Evolutionary conservation across 2,329 filamentous ascomycete species (phyloP), one percentile per base, ranked within the genome.

Genomic region (Talaromyces sp.): DNA sequence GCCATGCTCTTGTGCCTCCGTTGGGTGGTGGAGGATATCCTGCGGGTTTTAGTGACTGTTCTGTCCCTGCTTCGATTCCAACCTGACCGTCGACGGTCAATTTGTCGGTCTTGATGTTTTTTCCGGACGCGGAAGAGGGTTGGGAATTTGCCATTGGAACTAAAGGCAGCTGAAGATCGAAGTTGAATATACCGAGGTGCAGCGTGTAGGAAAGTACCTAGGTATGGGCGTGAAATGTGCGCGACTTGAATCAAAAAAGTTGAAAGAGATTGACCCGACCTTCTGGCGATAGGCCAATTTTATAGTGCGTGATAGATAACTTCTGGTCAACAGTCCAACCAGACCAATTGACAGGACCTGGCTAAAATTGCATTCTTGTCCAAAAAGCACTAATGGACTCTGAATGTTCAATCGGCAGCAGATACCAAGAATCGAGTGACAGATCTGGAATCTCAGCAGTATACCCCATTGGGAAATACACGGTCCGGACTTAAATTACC

Each of bases 1-100:
- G 65, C 70, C 71, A 73, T 21, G 70, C 71, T 55, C 58, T 50
- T 1, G 62, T 21, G 9, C 67, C 70, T 8, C 70, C 69, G 62
- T 65, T 70, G 14, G 72, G 71, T 31, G 69, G 69, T 21, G 69
- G 67, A 28, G 57, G 39, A 5, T 4, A 11, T 8, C 28, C 71
- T 11, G 16, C 31, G 67, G 69, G 28, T 21, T 58, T 44, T 14
- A 25, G 39, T 33, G 39, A 8, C 35, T 57, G 25, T 40, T 12
- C 56, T 46, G 25, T n/a, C n/a, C n/a, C 35, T 33, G 28, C 14
- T 33, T 58, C 56, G 7, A 11, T 35, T 14, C 28, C 44, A 16
- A 18, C 14, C 4, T 44, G 21, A 18, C 37, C 33, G 21, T 44
- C 18, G 21, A 31, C 37, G 1, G 35, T 18, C 23, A 14, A n/a